These are phyloP conservation scores for Aspergillus sojae DNA, from an alignment of 2,329 filamentous ascomycete genomes.

Conservation along the genomic window DNA sequence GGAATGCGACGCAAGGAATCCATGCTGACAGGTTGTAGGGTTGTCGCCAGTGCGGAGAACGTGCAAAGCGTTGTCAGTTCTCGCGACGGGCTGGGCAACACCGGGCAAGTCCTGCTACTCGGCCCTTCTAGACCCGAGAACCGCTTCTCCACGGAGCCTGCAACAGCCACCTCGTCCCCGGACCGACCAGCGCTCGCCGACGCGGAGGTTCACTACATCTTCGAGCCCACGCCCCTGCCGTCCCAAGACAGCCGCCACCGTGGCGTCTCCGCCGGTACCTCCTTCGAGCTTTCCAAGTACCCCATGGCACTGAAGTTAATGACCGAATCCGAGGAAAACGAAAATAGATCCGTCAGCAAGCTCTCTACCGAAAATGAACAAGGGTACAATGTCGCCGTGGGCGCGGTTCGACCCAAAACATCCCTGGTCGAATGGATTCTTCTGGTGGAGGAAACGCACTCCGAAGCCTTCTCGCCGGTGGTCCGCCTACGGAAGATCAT, in stretches of 20 bases:
- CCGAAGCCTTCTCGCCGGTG: constrained; percentile 77
- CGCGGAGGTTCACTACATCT: constrained; percentile 58
- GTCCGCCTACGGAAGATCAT: constrained; percentile 75
- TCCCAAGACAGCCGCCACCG: constrained; percentile 30
- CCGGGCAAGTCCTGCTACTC: constrained; percentile 70
- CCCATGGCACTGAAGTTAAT: constrained; percentile 66
- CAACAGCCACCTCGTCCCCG: constrained; percentile 20
- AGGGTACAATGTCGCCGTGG: constrained; percentile 70
- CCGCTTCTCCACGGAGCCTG: constrained; percentile 51
- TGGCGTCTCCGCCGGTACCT: constrained; percentile 34
- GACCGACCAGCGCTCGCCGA: constrained; percentile 42
- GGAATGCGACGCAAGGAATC: neutral
- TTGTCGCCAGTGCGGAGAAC: constrained; percentile 55
- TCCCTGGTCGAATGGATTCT: constrained; percentile 79
- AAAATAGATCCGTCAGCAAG: constrained; percentile 70
- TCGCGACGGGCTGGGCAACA: constrained; percentile 57
- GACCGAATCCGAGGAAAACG: constrained; percentile 48
- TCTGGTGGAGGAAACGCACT: constrained; percentile 73
- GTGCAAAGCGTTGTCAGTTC: constrained; percentile 49
- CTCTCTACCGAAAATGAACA: constrained; percentile 76
- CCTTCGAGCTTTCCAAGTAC: constrained; percentile 65
- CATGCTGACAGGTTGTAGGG: constrained; percentile 18
- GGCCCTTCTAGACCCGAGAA: constrained; percentile 70
- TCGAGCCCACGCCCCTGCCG: constrained; percentile 57
- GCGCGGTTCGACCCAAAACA: constrained; percentile 71